Evolutionary conservation across 2,329 filamentous ascomycete species (phyloP).

Genomic region (Curvularia sp.): DNA sequence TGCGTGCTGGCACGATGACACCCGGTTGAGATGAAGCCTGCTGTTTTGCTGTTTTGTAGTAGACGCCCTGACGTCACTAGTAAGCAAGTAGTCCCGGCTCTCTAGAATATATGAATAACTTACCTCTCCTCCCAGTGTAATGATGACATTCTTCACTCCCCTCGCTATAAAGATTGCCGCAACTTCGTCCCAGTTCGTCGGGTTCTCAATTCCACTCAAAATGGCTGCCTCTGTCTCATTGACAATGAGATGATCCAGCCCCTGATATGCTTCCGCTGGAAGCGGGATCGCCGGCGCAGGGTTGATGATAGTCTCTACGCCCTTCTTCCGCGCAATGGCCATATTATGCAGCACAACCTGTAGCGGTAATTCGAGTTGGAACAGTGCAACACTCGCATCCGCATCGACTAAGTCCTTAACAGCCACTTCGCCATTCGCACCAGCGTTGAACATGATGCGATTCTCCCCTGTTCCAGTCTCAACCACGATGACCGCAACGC

Average conservation of each 20-base stretch:
- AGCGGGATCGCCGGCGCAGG: conserved; percentile 75
- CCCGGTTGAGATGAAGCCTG: conserved; percentile 55
- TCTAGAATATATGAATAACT: conserved; percentile 1
- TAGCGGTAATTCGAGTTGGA: conserved; percentile 58
- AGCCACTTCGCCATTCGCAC: conserved; percentile 55
- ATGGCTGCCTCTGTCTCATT: conserved; percentile 90
- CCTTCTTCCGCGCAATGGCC: conserved; percentile 43
- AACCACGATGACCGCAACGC: conserved; percentile 58
- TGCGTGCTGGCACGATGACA: conserved; percentile 65
- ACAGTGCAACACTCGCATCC: conserved; percentile 53
- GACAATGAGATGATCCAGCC: conserved; percentile 79
- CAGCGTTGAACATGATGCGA: conserved; percentile 56
- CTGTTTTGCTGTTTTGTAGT: conserved; percentile 54
- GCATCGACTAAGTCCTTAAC: conserved; percentile 48
- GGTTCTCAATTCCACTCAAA: conserved; percentile 63
- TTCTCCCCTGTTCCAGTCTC: conserved; percentile 58
- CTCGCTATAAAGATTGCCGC: conserved; percentile 64
- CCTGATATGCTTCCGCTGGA: conserved; percentile 69
- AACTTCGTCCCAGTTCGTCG: conserved; percentile 44
- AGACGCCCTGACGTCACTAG: conserved; percentile 42
- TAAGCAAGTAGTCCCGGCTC: neutral
- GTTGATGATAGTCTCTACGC: conserved; percentile 73
- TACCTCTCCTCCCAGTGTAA: conserved; percentile 85
- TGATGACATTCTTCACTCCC: conserved; percentile 78
- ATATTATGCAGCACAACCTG: conserved; percentile 50